These are phyloP conservation scores for Crucibulum laeve DNA, from an alignment of 768 basidiomycete genomes.

Conservation along the genomic window DNA sequence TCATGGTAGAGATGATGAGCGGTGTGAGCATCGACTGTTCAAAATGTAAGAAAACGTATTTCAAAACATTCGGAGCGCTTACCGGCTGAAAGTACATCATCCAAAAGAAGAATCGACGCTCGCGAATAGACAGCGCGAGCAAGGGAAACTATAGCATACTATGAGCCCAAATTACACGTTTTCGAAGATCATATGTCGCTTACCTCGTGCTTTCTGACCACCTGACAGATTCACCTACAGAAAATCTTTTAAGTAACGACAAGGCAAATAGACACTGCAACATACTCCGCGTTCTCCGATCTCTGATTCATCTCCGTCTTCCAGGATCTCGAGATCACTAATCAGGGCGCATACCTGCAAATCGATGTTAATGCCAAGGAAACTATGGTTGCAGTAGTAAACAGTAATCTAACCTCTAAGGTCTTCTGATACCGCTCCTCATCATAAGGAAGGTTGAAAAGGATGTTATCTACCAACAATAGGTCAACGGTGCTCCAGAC, in stretches of 20 bases:
- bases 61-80: constrained; percentile 6
- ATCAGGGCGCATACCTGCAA: constrained; percentile 59
- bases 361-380: constrained; percentile 14
- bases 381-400: neutral
- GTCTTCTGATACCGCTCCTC: constrained; percentile 80
- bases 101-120: constrained; percentile 75
- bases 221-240: constrained; percentile 47
- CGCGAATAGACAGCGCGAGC: constrained; percentile 88
- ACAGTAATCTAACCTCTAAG: constrained; percentile 58
- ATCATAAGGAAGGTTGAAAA: constrained; percentile 75
- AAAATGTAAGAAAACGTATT: constrained; percentile 1
- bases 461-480: constrained; percentile 50
- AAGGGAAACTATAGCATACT: constrained; percentile 23
- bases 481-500: neutral
- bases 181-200: constrained; percentile 23
- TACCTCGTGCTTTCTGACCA: constrained; percentile 67
- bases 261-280: neutral
- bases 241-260: neutral
- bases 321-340: constrained; percentile 74
- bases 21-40: constrained; percentile 86
- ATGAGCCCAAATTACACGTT: constrained; percentile 34
- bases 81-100: constrained; percentile 71
- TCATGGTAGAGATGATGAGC: constrained; percentile 83
- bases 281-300: constrained; percentile 82
- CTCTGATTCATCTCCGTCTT: constrained; percentile 85